These are phyloP conservation scores for Fragaria iinumae DNA, from an alignment of 306 rosid genomes.

Conservation along the genomic window DNA sequence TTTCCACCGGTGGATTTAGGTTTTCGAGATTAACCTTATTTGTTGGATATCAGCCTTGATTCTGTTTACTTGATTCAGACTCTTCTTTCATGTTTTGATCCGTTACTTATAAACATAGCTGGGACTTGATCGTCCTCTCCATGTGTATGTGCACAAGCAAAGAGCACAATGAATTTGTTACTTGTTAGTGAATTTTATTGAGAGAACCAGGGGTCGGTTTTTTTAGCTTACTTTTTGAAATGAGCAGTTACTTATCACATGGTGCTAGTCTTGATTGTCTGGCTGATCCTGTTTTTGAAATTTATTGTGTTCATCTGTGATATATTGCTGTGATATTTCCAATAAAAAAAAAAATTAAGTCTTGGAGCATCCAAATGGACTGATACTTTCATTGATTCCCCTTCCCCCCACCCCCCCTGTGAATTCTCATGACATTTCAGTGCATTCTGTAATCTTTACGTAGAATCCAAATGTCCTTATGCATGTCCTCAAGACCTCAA, in stretches of 20 bases:
- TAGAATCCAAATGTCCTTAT: neutral
- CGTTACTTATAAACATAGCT: neutral
- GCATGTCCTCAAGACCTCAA: neutral
- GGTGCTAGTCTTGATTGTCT: neutral
- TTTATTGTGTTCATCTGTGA: neutral
- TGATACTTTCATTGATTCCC: neutral
- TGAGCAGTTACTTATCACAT: neutral
- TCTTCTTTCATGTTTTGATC: neutral
- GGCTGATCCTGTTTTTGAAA: slow-evolving; percentile 4
- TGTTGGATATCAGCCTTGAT: neutral
- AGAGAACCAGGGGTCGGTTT: neutral
- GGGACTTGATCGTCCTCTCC: neutral
- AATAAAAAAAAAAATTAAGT: neutral
- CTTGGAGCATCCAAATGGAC: no score
- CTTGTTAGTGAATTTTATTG: neutral
- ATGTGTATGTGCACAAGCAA: neutral
- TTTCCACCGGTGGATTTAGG: neutral
- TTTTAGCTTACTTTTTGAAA: neutral
- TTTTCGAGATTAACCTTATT: neutral
- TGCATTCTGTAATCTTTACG: slow-evolving; percentile 1
- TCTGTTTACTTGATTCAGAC: slow-evolving; percentile 11
- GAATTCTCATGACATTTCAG: neutral
- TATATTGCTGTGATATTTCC: neutral
- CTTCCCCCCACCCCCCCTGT: neutral
- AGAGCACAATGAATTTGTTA: slow-evolving; percentile 3